Percentiles rank a stretch among this genome's conserved stretches.
Conservation (phyloP, 768 basidiomycete genomes). For the Gymnopilus dilepis region DNA sequence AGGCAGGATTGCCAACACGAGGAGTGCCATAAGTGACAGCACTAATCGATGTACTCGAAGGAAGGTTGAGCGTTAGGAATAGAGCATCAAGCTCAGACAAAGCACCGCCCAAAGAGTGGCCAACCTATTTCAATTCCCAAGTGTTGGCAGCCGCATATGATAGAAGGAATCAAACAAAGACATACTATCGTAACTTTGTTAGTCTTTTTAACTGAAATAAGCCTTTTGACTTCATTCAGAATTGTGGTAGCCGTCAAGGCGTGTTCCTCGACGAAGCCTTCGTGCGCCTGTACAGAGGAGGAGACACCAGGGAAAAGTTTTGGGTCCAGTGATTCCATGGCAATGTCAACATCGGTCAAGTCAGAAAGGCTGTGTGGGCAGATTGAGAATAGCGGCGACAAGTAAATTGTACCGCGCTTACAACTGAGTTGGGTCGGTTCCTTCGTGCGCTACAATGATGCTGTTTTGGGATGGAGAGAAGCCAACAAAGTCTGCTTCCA, state of each 20-base stretch:
- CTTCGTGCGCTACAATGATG: conserved; percentile 66
- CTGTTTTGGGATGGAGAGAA: conserved; percentile 55
- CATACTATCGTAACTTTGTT: conserved; percentile 43
- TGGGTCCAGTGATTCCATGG: conserved; percentile 42
- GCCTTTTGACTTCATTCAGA: conserved; percentile 44
- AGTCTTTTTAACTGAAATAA: conserved; percentile 38
- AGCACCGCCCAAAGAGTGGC: conserved; percentile 59
- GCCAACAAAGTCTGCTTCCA: conserved; percentile 55
- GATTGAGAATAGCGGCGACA: conserved; percentile 29
- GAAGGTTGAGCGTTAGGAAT: conserved; percentile 53
- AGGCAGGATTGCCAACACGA: conserved; percentile 56
- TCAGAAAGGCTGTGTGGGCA: conserved; percentile 41
- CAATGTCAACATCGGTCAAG: conserved; percentile 51
- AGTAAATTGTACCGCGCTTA: conserved; percentile 54
- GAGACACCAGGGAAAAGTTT: conserved; percentile 56
- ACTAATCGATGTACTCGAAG: conserved; percentile 42
- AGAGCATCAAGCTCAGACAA: conserved; percentile 57
- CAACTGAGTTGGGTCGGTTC: conserved; percentile 63
- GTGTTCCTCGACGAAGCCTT: conserved; percentile 55
- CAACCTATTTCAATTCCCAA: conserved; percentile 37
- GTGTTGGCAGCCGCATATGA: not conserved
- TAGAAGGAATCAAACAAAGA: conserved; percentile 28
- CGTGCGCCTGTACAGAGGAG: conserved; percentile 46
- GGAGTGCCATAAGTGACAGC: conserved; percentile 55
- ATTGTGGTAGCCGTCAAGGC: conserved; percentile 41